Conservation (phyloP, 2,329 filamentous ascomycete species). For the Colletotrichum graminicola region DNA sequence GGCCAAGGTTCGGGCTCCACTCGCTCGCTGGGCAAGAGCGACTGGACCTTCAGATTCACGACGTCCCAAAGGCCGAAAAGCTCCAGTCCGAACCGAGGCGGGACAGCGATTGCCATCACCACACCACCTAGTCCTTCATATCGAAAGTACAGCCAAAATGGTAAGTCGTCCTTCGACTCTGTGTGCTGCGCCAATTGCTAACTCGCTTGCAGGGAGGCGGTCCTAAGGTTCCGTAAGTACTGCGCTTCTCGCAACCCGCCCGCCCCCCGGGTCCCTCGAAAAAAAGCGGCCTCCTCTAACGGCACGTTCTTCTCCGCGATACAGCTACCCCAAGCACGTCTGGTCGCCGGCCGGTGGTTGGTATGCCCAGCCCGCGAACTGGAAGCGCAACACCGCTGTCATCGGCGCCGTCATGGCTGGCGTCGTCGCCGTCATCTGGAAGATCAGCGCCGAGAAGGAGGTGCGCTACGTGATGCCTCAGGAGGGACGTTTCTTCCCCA, state of each 20-base stretch:
- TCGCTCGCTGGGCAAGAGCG: conserved; percentile 17
- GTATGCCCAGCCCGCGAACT: conserved; percentile 96
- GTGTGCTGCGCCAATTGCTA: conserved; percentile 49
- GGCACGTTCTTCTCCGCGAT: conserved; percentile 16
- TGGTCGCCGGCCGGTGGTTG: conserved; percentile 99
- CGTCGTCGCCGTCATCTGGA: conserved; percentile 77
- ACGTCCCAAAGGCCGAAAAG: conserved; percentile 34
- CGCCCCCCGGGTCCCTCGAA: conserved; percentile 42
- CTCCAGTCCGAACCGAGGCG: conserved; percentile 38
- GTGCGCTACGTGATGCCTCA: conserved; percentile 81
- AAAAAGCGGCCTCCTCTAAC: conserved; percentile 30
- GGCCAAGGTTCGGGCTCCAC: conserved; percentile 27
- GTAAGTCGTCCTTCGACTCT: conserved; percentile 53
- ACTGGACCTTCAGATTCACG: conserved; percentile 34
- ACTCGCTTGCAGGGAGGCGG: conserved; percentile 76
- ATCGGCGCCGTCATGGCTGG: conserved; percentile 77
- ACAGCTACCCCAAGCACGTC: conserved; percentile 96
- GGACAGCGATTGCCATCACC: conserved; percentile 44
- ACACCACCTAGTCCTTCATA: conserved; percentile 46
- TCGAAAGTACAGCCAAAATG: conserved; percentile 65
- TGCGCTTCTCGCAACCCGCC: conserved; percentile 28
- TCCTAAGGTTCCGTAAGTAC: conserved; percentile 70
- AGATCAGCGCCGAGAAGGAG: conserved; percentile 80
- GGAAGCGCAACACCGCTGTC: conserved; percentile 90
- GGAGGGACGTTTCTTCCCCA: conserved; percentile 82